Conservation (phyloP, 495 filamentous ascomycete species). For the Collariella sp. region DNA sequence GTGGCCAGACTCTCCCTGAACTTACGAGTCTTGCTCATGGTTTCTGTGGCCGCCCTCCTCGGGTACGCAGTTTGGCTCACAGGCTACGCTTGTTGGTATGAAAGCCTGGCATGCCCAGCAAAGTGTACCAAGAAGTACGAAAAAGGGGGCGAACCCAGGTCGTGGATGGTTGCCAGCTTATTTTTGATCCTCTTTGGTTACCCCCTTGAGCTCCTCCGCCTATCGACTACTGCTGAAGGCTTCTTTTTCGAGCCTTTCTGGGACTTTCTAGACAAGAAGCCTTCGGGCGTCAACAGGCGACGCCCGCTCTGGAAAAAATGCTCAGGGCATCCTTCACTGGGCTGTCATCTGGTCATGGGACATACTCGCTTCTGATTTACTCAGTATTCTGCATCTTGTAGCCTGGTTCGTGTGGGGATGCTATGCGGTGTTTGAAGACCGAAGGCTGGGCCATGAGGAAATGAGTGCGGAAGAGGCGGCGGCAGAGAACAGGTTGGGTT, state of each 20-base stretch:
- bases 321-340: no score
- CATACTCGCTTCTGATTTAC: no score
- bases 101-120: not conserved
- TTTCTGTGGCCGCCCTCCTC: not conserved
- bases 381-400: not conserved
- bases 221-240: no score
- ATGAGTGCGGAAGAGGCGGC: not conserved
- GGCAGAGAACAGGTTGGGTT: slow-evolving; percentile 1
- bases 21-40: not conserved
- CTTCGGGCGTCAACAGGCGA: no score
- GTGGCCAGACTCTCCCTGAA: not conserved
- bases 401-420: not conserved
- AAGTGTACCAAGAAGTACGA: not conserved
- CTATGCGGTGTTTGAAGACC: not conserved
- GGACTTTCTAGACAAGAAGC: no score
- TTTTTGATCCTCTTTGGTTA: not conserved
- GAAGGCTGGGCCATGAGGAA: not conserved
- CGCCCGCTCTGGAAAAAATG: no score
- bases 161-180: not conserved
- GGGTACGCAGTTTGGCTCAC: not conserved
- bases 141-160: not conserved
- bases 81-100: not conserved
- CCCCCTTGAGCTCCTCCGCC: not conserved
- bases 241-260: not conserved
- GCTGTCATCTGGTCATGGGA: no score